Base-by-base conservation (phyloP, 2,329 filamentous ascomycete species). In the Stagonosporopsis chrysanthemi region DNA sequence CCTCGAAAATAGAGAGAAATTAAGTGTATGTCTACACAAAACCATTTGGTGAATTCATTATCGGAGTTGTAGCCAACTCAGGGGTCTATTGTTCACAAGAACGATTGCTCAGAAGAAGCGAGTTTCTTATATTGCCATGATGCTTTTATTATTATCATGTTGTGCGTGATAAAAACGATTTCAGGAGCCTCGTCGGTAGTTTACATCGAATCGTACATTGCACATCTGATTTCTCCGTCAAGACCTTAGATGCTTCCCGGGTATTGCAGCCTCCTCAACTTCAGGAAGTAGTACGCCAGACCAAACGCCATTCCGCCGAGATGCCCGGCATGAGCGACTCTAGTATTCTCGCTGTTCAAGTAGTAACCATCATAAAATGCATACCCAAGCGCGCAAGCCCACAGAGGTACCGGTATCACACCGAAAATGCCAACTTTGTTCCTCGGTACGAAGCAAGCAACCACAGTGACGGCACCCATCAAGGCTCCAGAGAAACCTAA, bases 271-370 rank as follows among this genome's bases (percentile, higher is more conserved):
- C 33, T 17, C 12, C 54, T 51, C 33, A 57, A 15, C 44, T 43
- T 57, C 6, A 57, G 39, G 29, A 74, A 43, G 47, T 70, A 76
- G 48, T 75, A 76, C 17, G 63, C 39, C 14, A 68, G 47, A 0
- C 80, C 80, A 63, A 78, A 81, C 0, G 68, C 68, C 19, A 73
- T 49, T 0, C 80, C 80, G 5, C 80, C 80, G 14, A 82, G 52
- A 72, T 82, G 80, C 7, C 78, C 80, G 17, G 75, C 69, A 69
- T 82, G 80, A 4, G 67, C 79, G 8, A 76, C 60, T 5, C 46
- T 56, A 17, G 63, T 70, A 9, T 56, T 66, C 4, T 60, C 42
- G 33, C 64, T 59, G 48, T 76, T 70, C 33, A 81, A 36, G 56
- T 71, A 73, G 58, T 73, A 80, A 1, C 72, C 66, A 64, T 82